phyloP scores from a whole-genome alignment of 2,329 filamentous ascomycete genomes.

The Ceratocystis ficicola region DNA sequence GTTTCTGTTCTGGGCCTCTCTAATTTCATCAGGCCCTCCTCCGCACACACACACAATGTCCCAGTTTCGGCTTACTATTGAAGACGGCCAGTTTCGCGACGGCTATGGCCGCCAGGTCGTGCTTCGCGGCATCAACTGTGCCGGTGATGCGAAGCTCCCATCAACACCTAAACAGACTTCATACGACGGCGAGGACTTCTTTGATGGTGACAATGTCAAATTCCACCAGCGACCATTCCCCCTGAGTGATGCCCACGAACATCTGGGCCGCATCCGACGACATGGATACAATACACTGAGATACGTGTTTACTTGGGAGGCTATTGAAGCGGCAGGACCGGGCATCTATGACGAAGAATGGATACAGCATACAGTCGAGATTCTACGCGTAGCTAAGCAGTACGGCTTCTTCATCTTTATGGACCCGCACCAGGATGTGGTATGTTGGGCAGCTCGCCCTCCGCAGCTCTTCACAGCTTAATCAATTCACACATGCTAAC shows the following conservation, averaged over 20 bases:
- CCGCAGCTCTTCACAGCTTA: not conserved
- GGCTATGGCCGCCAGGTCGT: conserved; percentile 69
- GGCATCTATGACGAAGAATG: conserved; percentile 89
- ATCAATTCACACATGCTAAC: conserved; percentile 26
- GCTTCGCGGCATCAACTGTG: conserved; percentile 86
- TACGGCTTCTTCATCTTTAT: conserved; percentile 97
- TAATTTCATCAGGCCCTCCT: not conserved
- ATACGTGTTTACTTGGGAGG: conserved; percentile 98
- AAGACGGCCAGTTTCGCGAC: conserved; percentile 77
- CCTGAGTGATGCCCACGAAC: conserved; percentile 66
- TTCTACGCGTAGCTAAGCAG: conserved; percentile 69
- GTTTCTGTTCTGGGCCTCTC: not conserved
- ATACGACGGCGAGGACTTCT: conserved; percentile 66
- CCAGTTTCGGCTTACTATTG: conserved; percentile 61
- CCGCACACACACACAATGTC: conserved; percentile 43
- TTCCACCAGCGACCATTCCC: conserved; percentile 81
- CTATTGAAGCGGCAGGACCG: conserved; percentile 85
- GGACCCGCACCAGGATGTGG: conserved; percentile 97
- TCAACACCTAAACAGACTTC: conserved; percentile 71
- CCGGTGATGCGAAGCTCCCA: conserved; percentile 81
- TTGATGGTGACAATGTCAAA: conserved; percentile 80
- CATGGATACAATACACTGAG: conserved; percentile 95
- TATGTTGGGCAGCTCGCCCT: conserved; percentile 36
- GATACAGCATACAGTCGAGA: conserved; percentile 78
- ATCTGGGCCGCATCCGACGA: conserved; percentile 74